phyloP scores from a whole-genome alignment of 768 basidiomycete genomes.

The Tylopilus intermedius region DNA sequence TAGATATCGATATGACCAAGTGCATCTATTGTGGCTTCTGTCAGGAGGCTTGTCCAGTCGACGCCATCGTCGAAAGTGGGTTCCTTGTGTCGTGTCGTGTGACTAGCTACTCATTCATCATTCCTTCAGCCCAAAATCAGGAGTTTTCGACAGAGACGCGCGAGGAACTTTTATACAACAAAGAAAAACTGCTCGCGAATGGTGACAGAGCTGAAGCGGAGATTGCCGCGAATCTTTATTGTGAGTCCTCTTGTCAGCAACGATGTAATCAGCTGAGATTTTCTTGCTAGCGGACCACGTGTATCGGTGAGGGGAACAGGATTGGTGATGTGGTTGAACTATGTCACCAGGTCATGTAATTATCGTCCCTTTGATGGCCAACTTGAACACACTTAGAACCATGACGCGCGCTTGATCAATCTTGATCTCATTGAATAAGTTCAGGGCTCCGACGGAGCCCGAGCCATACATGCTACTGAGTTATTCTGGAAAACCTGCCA shows the following conservation, averaged over 20 bases:
- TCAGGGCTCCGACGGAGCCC: neutral
- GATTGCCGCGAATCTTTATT: conserved; percentile 88
- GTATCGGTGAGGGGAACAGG: conserved; percentile 55
- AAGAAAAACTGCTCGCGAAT: conserved; percentile 95
- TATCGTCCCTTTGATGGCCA: conserved; percentile 14
- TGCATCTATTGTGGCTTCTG: conserved; percentile 99
- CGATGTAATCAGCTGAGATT: conserved; percentile 16
- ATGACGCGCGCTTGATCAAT: conserved; percentile 1
- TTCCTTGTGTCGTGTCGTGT: conserved; percentile 16
- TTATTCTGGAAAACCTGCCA: neutral
- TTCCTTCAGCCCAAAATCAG: conserved; percentile 82
- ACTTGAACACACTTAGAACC: conserved; percentile 6
- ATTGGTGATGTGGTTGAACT: conserved; percentile 7
- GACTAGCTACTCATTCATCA: neutral
- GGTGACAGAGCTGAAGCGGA: conserved; percentile 97
- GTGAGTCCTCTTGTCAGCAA: conserved; percentile 37
- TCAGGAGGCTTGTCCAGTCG: conserved; percentile 98
- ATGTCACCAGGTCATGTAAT: conserved; percentile 20
- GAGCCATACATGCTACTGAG: neutral
- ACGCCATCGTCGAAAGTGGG: conserved; percentile 98
- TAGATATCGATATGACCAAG: conserved; percentile 99
- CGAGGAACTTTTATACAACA: conserved; percentile 98
- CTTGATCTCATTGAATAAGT: neutral
- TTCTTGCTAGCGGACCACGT: conserved; percentile 70
- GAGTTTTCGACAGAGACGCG: conserved; percentile 97